A percentile compares a stretch with the other conserved stretches of the same genome.
Evolutionary conservation across 768 basidiomycete species (phyloP).

Genomic region (Xanthoconium purpureum): DNA sequence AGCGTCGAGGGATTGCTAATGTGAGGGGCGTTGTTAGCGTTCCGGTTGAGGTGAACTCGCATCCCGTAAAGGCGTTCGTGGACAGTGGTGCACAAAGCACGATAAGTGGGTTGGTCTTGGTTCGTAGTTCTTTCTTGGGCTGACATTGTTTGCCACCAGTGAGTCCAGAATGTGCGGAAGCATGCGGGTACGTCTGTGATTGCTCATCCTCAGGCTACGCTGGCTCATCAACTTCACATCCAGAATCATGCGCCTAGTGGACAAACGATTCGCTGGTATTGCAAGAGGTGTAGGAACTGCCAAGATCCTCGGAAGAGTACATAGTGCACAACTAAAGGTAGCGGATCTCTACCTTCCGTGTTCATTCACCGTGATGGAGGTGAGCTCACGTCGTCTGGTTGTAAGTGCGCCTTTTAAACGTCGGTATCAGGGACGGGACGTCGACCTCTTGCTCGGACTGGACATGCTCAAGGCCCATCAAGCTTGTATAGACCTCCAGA

Average conservation of each 20-base stretch:
- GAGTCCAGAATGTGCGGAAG: slow-evolving; percentile 88
- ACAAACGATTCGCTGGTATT: slow-evolving; percentile 83
- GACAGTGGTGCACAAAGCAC: slow-evolving; percentile 97
- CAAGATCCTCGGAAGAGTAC: slow-evolving; percentile 89
- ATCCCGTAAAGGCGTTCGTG: slow-evolving; percentile 92
- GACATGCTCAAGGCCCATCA: slow-evolving; percentile 99
- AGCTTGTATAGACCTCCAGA: slow-evolving; percentile 90
- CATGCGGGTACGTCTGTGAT: slow-evolving; percentile 67
- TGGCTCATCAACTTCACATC: slow-evolving; percentile 1
- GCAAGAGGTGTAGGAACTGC: slow-evolving; percentile 95
- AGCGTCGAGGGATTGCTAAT: slow-evolving; percentile 10
- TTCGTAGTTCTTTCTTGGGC: slow-evolving; percentile 1
- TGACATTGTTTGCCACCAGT: slow-evolving; percentile 43
- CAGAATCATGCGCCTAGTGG: slow-evolving; percentile 91
- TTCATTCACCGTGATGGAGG: slow-evolving; percentile 95
- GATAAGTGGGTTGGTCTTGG: slow-evolving; percentile 63
- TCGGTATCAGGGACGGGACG: slow-evolving; percentile 69
- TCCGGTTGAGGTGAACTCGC: slow-evolving; percentile 87
- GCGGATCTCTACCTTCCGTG: slow-evolving; percentile 83
- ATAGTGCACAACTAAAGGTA: slow-evolving; percentile 89
- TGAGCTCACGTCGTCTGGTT: slow-evolving; percentile 25
- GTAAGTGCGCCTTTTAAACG: neutral
- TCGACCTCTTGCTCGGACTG: slow-evolving; percentile 95
- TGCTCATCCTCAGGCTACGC: neutral
- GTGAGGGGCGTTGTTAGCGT: slow-evolving; percentile 48